Evolutionary conservation across 306 rosid species (phyloP).

Genomic region (Prunus campanulata): DNA sequence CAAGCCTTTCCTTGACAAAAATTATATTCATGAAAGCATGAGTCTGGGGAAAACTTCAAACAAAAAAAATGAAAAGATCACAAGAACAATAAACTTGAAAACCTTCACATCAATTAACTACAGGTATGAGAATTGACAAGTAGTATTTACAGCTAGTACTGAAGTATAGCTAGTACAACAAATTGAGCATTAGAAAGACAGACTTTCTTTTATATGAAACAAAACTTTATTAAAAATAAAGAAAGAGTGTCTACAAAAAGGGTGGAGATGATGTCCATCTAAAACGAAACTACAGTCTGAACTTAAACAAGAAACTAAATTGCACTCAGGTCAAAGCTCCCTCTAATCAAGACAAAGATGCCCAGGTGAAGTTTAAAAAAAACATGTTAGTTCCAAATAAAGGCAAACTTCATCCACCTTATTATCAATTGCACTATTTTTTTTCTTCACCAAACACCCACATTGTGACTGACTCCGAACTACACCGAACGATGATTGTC

Average conservation of each 20-base stretch:
- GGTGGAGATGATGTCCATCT: background rate
- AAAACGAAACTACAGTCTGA: background rate
- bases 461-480: background rate
- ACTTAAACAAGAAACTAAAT: background rate
- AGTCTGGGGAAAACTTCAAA: constrained; percentile 9
- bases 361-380: background rate
- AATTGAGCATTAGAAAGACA: background rate
- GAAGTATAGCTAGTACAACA: background rate
- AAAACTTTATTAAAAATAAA: background rate
- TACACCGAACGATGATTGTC: background rate
- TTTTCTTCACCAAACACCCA: background rate
- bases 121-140: background rate
- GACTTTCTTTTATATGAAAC: background rate
- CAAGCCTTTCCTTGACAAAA: constrained; percentile 37
- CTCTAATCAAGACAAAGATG: background rate
- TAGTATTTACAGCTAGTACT: no score
- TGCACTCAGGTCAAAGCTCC: constrained; percentile 1
- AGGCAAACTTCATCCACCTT: background rate
- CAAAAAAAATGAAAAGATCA: background rate
- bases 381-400: background rate
- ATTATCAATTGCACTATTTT: background rate
- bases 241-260: background rate
- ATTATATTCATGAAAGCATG: constrained; percentile 18
- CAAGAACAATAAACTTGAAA: background rate
- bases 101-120: background rate